Evolutionary conservation across 116 monocot genomes (phyloP), one percentile per base, ranked within the genome.

Genomic region (Phalaenopsis hybrid): DNA sequence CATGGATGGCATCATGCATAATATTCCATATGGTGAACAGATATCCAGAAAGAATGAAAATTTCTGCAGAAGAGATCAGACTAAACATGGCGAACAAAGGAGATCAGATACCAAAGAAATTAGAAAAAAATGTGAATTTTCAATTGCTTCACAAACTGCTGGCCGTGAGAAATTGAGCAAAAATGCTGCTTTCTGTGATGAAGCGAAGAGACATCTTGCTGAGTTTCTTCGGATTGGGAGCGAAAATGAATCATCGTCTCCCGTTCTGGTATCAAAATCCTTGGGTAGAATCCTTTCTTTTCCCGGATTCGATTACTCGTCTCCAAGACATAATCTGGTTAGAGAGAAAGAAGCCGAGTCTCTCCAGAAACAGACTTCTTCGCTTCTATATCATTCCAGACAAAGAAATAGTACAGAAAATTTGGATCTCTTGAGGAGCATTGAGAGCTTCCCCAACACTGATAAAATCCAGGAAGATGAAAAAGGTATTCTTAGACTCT

Each of bases 191-290:
- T 87, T 89, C 69, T 91, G 92, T 61, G 86, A 80, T 68, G 89
- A 94, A 81, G 94, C 90, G 13, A 92, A 80, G 73, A 91, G 85
- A 75, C 90, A 88, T 83, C 87, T 97, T 74, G 77, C 75, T 55
- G 87, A 87, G 49, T 87, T 87, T 83, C 67, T 94, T 46, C 81
- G 74, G 52, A 80, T 34, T 57, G 46, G 78, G 33, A 73, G 81
- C 46, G 70, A 76, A 41, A 87, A 68, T 11, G 74, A 74, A 57
- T 63, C 65, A 20, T 74, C 80, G 6, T 76, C 83, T 82, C 55
- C 21, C 2, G 61, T 73, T 23, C 80, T 82, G 0, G 28, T n/a
- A 76, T 85, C 87, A 61, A 91, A 79, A 80, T 63, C 87, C 11
- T 84, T 94, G 77, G 91, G 85, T 15, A 87, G 76, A 82, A 61